Evolutionary conservation across 2,329 filamentous ascomycete species (phyloP), one percentile per base, ranked within the genome.

Genomic region (Fonsecaea pedrosoi): DNA sequence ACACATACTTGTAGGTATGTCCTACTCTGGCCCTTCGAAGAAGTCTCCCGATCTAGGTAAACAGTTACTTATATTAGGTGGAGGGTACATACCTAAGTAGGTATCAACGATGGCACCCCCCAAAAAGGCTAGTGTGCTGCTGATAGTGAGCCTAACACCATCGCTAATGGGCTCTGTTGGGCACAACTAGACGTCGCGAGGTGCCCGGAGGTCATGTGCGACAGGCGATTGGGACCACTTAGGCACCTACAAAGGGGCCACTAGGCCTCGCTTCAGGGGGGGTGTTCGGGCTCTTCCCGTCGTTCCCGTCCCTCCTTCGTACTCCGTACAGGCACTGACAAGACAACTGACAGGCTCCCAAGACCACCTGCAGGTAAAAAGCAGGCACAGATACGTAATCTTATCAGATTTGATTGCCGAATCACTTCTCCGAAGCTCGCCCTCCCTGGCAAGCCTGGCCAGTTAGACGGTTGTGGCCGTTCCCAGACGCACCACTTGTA

Each of bases 321-420:
- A 37, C 35, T 37, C 4, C 25, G 35, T 37, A 12, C 35, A 37
- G 35, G 35, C 35, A 37, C 35, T 12, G 25, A 25, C 25, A 25
- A 25, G 25, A 3, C 25, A 25, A 25, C 25, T 25, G 25, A 25
- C 25, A 25, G 25, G 25, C 25, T 25, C 25, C 25, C 25, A 25
- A 25, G 25, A 25, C 25, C 25, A 25, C 25, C 25, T 25, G 25
- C 25, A 25, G 25, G 25, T 25, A 25, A 25, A 25, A 25, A 25
- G 25, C 25, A 25, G 25, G 25, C 35, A 7, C 35, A 12, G 35
- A 12, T 42, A 37, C 55, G 21, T 61, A 61, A 61, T 61, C 59
- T 61, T 61, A 61, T 61, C 59, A 38, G 59, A 61, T 61, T 1
- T 54, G 59, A 61, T 61, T 9, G 48, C 32, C 59, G 37, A 61